These are phyloP conservation scores for Nematodospora anomalae DNA, from an alignment of 1,139 yeast genomes.

Conservation along the genomic window DNA sequence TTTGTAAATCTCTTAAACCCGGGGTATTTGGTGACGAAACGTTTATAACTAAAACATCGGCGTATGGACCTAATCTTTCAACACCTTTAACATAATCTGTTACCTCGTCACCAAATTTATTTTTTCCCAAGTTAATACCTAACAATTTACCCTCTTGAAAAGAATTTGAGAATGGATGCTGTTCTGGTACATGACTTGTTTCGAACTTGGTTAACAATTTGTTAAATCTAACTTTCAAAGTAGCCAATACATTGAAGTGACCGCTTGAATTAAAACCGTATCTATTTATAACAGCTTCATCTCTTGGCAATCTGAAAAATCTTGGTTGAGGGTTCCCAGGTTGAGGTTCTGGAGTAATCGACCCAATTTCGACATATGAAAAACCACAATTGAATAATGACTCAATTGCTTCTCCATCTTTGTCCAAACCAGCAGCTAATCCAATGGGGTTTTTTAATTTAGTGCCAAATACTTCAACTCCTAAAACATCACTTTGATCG, in stretches of 20 bases:
- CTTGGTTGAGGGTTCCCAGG: conserved; percentile 93
- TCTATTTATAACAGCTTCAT: conserved; percentile 88
- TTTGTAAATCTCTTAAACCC: conserved; percentile 84
- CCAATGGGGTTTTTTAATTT: conserved; percentile 78
- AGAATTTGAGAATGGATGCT: conserved; percentile 48
- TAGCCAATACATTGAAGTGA: conserved; percentile 68
- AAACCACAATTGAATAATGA: conserved; percentile 77
- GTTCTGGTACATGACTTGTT: conserved; percentile 22
- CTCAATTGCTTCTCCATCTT: conserved; percentile 93
- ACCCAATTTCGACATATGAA: conserved; percentile 89
- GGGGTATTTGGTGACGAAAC: conserved; percentile 98
- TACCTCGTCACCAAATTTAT: conserved; percentile 87
- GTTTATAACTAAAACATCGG: conserved; percentile 86
- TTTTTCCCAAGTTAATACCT: conserved; percentile 87
- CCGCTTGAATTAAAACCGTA: conserved; percentile 95
- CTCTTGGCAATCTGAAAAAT: conserved; percentile 80
- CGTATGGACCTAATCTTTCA: conserved; percentile 72
- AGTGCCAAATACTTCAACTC: conserved; percentile 64
- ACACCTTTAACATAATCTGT: conserved; percentile 86
- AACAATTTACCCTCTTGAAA: conserved; percentile 65
- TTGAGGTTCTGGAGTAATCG: conserved; percentile 89
- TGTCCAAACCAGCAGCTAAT: conserved; percentile 94
- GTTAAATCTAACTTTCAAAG: conserved; percentile 61
- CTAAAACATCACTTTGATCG: conserved; percentile 51
- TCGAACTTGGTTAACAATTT: conserved; percentile 28